A percentile compares a stretch with the other conserved stretches of the same genome.
Conservation (phyloP, 441 rosid genomes). For the Omphalea diandra region DNA sequence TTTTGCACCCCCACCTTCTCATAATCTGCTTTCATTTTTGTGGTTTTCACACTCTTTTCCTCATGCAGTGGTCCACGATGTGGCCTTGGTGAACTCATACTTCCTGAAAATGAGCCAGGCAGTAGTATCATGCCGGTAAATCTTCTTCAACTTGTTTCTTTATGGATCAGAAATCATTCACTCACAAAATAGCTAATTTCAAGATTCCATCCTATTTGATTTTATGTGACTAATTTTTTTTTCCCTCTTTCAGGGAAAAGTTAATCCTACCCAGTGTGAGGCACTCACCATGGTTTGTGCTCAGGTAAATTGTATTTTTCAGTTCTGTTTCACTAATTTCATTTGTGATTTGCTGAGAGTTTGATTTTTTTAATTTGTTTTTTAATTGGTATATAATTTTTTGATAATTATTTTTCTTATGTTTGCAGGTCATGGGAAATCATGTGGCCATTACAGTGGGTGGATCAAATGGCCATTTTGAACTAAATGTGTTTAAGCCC, state of each 20-base stretch:
- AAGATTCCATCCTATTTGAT: not conserved
- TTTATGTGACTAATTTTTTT: slow-evolving; percentile 5
- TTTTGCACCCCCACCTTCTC: not conserved
- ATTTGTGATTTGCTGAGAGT: not conserved
- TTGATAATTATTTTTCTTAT: not conserved
- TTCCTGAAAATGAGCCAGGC: slow-evolving; percentile 99
- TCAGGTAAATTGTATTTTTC: slow-evolving; percentile 59
- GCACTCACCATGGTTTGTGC: slow-evolving; percentile 98
- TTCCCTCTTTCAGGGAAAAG: slow-evolving; percentile 75
- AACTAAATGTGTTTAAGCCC: slow-evolving; percentile 92
- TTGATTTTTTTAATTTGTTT: not conserved
- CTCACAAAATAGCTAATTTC: no score
- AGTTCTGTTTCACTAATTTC: slow-evolving; percentile 12
- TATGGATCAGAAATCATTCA: slow-evolving; percentile 1
- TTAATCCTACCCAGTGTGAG: slow-evolving; percentile 98
- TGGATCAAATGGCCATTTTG: slow-evolving; percentile 96
- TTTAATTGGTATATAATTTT: not conserved
- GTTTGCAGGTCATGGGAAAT: slow-evolving; percentile 88
- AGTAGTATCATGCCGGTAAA: slow-evolving; percentile 97
- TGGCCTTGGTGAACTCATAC: slow-evolving; percentile 97
- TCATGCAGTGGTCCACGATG: slow-evolving; percentile 89
- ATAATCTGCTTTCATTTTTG: slow-evolving; percentile 24
- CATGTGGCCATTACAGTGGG: slow-evolving; percentile 88
- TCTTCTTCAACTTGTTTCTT: slow-evolving; percentile 19
- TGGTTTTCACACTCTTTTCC: slow-evolving; percentile 28